phyloP scores from a whole-genome alignment of 257 asterid species.

The Dorcoceras hygrometricum region DNA sequence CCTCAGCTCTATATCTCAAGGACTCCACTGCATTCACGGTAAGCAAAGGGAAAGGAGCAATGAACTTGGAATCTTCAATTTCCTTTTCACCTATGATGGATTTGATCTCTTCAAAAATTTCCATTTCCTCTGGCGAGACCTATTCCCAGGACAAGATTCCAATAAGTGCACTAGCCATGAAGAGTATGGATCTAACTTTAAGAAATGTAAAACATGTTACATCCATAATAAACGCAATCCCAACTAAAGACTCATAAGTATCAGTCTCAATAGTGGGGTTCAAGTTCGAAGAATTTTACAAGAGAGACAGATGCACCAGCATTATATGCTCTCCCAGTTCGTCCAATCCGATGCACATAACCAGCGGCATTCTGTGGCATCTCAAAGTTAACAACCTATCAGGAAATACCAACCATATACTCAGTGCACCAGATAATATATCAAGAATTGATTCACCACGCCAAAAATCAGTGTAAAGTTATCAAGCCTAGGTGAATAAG shows the following conservation, averaged over 20 bases:
- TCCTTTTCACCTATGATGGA: slow-evolving; percentile 70
- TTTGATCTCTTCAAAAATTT: slow-evolving; percentile 73
- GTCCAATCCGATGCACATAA: slow-evolving; percentile 96
- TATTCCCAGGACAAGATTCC: slow-evolving; percentile 30
- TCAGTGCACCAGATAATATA: neutral
- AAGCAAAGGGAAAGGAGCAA: slow-evolving; percentile 89
- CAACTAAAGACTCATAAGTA: slow-evolving; percentile 2
- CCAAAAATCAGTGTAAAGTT: neutral
- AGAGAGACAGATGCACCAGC: slow-evolving; percentile 95
- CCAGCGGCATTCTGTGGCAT: slow-evolving; percentile 86
- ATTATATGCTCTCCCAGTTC: slow-evolving; percentile 92
- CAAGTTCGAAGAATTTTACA: slow-evolving; percentile 46
- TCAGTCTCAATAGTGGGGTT: neutral
- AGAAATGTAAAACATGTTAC: slow-evolving; percentile 15
- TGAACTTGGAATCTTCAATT: slow-evolving; percentile 53
- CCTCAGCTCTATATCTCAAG: slow-evolving; percentile 97
- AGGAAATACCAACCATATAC: slow-evolving; percentile 14
- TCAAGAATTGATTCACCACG: neutral
- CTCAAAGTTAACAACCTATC: slow-evolving; percentile 84
- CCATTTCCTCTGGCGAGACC: slow-evolving; percentile 75
- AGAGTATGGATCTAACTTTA: neutral
- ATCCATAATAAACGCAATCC: neutral
- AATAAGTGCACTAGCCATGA: neutral
- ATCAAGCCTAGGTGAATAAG: neutral
- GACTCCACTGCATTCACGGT: slow-evolving; percentile 84